Evolutionary conservation across 2,329 filamentous ascomycete species (phyloP).

Genomic region (Lecanosticta acicola): DNA sequence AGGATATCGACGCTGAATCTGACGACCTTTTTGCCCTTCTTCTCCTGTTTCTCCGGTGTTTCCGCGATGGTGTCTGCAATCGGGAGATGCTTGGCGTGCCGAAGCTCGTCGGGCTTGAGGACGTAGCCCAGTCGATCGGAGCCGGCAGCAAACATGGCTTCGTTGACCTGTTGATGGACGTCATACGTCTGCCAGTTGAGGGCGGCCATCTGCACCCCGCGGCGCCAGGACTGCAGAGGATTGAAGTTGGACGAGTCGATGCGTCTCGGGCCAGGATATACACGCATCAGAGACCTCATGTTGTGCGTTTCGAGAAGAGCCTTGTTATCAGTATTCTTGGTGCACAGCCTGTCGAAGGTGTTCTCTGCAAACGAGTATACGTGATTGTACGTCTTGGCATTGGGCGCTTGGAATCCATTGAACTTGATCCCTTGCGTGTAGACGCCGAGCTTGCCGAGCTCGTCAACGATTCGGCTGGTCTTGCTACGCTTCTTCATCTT

Average conservation of each 20-base stretch:
- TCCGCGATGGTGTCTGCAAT: constrained; percentile 49
- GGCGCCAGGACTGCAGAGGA: constrained; percentile 86
- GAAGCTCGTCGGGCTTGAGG: constrained; percentile 81
- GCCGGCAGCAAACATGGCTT: constrained; percentile 93
- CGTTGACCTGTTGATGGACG: constrained; percentile 89
- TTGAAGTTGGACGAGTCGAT: constrained; percentile 91
- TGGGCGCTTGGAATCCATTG: constrained; percentile 65
- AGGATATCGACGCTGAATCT: constrained; percentile 82
- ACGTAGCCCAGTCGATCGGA: constrained; percentile 86
- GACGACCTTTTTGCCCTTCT: constrained; percentile 74
- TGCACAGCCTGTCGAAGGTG: constrained; percentile 75
- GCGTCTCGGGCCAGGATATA: constrained; percentile 80
- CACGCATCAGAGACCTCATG: constrained; percentile 82
- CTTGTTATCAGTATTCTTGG: constrained; percentile 69
- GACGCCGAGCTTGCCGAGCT: constrained; percentile 79
- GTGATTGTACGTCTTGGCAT: constrained; percentile 85
- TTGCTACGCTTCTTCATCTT: constrained; percentile 59
- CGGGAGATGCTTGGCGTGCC: constrained; percentile 57
- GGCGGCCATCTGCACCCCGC: constrained; percentile 95
- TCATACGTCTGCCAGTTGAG: constrained; percentile 99
- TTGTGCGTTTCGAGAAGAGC: constrained; percentile 82
- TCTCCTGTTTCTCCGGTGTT: constrained; percentile 48
- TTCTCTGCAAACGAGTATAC: constrained; percentile 92
- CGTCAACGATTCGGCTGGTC: constrained; percentile 77
- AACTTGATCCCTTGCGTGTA: constrained; percentile 76